Conservation (phyloP, 768 basidiomycete species). For the Boletus rex-veris region DNA sequence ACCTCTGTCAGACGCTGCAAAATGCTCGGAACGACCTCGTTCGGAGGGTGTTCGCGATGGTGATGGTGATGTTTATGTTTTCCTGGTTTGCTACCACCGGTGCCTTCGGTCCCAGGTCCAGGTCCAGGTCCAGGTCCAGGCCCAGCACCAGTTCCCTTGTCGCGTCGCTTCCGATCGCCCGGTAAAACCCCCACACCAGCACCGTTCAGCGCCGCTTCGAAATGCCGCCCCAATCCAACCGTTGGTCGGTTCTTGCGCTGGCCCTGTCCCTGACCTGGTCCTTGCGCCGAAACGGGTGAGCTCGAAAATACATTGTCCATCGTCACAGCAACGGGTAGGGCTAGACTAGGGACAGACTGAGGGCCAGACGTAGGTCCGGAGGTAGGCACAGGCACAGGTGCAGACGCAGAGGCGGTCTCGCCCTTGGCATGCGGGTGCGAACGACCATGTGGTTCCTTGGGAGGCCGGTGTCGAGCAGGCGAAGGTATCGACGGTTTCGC, state of each 20-base stretch:
- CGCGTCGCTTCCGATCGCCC: slow-evolving; percentile 35
- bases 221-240: slow-evolving; percentile 61
- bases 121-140: background rate
- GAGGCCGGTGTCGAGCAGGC: slow-evolving; percentile 14
- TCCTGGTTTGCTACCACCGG: background rate
- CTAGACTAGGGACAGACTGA: background rate
- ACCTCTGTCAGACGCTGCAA: slow-evolving; percentile 24
- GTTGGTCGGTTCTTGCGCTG: slow-evolving; percentile 52
- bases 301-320: slow-evolving; percentile 1
- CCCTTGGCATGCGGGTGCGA: slow-evolving; percentile 10
- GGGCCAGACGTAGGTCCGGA: background rate
- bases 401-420: background rate
- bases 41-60: slow-evolving; percentile 2
- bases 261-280: background rate
- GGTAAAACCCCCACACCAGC: slow-evolving; percentile 45
- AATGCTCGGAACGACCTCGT: slow-evolving; percentile 16
- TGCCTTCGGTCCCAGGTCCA: background rate
- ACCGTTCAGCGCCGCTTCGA: slow-evolving; percentile 69
- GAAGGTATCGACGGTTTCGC: slow-evolving; percentile 5
- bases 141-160: slow-evolving; percentile 22
- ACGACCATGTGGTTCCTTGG: slow-evolving; percentile 17
- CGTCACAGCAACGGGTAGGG: background rate
- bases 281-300: slow-evolving; percentile 4
- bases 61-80: slow-evolving; percentile 22
- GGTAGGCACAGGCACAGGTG: background rate